phyloP scores from a whole-genome alignment of 345 rosid species.

The thale cress (Arabidopsis thaliana) region DNA sequence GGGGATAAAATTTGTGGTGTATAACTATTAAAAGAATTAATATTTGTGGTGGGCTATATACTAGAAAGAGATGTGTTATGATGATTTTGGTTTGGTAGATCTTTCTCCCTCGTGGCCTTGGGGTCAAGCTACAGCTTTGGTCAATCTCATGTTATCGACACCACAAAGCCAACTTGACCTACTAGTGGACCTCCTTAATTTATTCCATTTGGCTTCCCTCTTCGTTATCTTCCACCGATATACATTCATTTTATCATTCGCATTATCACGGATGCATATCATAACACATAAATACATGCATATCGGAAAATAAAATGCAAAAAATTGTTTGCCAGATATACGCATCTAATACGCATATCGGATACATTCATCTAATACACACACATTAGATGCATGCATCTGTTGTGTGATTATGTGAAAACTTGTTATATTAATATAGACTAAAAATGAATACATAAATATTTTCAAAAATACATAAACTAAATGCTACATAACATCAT shows the following conservation, averaged over 20 bases:
- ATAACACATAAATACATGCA: neutral
- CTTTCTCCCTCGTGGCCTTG: slow-evolving; percentile 35
- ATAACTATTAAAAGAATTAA: neutral
- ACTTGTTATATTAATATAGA: neutral
- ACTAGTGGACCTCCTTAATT: slow-evolving; percentile 27
- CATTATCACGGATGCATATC: neutral
- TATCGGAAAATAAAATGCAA: neutral
- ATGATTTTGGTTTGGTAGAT: slow-evolving; percentile 24
- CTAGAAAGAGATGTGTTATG: slow-evolving; percentile 14
- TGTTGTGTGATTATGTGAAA: neutral
- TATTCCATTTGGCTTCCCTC: slow-evolving; percentile 26
- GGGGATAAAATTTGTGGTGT: slow-evolving; percentile 1
- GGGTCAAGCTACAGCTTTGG: slow-evolving; percentile 41
- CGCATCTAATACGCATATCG: no score
- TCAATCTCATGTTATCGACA: slow-evolving; percentile 35
- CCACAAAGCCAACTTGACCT: slow-evolving; percentile 34
- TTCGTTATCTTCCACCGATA: slow-evolving; percentile 19
- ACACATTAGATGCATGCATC: neutral
- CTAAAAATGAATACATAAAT: neutral
- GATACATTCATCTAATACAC: neutral
- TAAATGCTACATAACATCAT: neutral
- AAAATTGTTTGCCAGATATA: neutral
- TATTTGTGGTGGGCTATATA: slow-evolving; percentile 7
- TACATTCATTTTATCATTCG: neutral
- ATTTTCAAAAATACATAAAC: neutral